phyloP scores from a whole-genome alignment of 2,329 filamentous ascomycete species.

The Ascochyta rabiei region DNA sequence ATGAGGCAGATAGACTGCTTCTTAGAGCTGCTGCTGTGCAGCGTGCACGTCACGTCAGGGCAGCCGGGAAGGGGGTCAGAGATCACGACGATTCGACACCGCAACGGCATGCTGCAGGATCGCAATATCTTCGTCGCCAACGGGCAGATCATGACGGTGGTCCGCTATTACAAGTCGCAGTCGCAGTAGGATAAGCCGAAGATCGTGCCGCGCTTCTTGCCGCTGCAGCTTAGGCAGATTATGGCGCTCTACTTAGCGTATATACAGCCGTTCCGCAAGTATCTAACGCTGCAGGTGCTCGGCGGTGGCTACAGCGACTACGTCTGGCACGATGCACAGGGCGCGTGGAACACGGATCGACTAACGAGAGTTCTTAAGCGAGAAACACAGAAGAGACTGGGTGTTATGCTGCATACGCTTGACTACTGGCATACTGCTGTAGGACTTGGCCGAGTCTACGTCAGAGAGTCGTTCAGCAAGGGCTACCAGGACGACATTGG shows the following conservation, averaged over 20 bases:
- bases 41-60: background rate
- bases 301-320: background rate
- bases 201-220: no score
- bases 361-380: background rate
- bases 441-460: background rate
- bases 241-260: no score
- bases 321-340: background rate
- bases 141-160: slow-evolving; percentile 22
- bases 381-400: background rate
- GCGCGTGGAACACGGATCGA: background rate
- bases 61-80: background rate
- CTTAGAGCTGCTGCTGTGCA: background rate
- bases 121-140: slow-evolving; percentile 28
- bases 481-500: no score
- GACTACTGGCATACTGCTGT: slow-evolving; percentile 2
- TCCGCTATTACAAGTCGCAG: slow-evolving; percentile 32
- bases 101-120: slow-evolving; percentile 24
- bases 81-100: background rate
- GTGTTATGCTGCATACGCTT: background rate
- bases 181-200: slow-evolving; percentile 14
- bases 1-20: background rate
- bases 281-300: slow-evolving; percentile 21
- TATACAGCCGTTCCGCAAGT: slow-evolving; percentile 25
- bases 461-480: slow-evolving; percentile 2
- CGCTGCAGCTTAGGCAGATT: no score